phyloP scores from a whole-genome alignment of 495 filamentous ascomycete species.

The Aspergillus carlsbadensis region DNA sequence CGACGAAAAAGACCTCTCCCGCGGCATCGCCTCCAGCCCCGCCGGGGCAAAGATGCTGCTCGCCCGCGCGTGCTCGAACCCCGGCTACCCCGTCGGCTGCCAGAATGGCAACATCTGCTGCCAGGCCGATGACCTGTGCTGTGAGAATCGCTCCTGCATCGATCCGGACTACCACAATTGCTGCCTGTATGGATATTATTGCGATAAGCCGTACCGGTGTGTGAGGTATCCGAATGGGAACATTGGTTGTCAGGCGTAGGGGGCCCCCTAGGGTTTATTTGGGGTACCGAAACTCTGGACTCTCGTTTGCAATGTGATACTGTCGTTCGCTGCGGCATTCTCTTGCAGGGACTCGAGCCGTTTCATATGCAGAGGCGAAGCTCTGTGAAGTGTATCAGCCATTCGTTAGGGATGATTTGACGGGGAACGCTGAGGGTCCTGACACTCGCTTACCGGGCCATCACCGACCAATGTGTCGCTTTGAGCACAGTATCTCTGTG shows the following conservation, averaged over 20 bases:
- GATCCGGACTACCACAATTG: constrained; percentile 3
- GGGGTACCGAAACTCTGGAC: too few relatives aligned
- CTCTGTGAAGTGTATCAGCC: too few relatives aligned
- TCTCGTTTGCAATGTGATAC: too few relatives aligned
- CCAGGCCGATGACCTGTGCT: background rate
- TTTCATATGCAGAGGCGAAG: too few relatives aligned
- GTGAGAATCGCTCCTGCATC: constrained; percentile 3
- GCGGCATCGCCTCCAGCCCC: background rate
- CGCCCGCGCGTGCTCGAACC: constrained; percentile 1
- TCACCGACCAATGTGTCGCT: too few relatives aligned
- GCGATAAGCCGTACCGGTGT: constrained; percentile 7
- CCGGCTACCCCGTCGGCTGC: background rate
- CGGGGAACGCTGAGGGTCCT: too few relatives aligned
- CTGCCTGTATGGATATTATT: constrained; percentile 8
- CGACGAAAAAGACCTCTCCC: background rate
- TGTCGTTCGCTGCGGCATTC: too few relatives aligned
- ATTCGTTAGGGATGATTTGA: too few relatives aligned
- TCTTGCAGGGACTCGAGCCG: too few relatives aligned
- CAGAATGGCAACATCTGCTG: constrained; percentile 2
- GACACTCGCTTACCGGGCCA: too few relatives aligned
- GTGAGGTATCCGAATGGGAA: constrained; percentile 3
- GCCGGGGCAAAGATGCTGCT: constrained; percentile 1
- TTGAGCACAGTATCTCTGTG: too few relatives aligned
- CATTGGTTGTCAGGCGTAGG: background rate
- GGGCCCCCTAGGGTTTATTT: too few relatives aligned